Conservation (phyloP, 225 moss, liverwort and hornwort species). For the Rhytidiadelphus loreus region DNA sequence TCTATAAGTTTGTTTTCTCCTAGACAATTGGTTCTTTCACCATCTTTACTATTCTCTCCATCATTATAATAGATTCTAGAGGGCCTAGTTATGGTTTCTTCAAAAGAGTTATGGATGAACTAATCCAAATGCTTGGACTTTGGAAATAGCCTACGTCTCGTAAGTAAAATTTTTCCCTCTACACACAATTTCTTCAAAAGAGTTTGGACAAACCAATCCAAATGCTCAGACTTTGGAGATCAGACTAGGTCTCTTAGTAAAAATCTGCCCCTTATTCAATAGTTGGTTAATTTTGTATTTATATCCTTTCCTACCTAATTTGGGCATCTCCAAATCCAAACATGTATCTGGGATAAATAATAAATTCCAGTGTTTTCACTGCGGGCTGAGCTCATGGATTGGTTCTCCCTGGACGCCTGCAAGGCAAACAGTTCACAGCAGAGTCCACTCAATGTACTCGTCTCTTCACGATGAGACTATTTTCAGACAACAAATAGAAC, state of each 20-base stretch:
- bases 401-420: neutral
- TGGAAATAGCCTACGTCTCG: neutral
- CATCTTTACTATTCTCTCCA: neutral
- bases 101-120: neutral
- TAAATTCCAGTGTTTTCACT: neutral
- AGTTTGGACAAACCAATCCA: neutral
- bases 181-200: neutral
- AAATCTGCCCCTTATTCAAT: neutral
- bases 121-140: neutral
- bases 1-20: neutral
- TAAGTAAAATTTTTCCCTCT: neutral
- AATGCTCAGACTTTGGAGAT: neutral
- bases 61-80: neutral
- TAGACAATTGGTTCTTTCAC: neutral
- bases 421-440: neutral
- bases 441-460: no score
- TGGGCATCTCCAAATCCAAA: neutral
- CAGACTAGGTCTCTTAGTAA: neutral
- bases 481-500: neutral
- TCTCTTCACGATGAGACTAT: no score
- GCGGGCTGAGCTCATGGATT: neutral
- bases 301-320: neutral
- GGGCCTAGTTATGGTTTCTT: neutral
- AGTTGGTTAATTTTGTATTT: neutral
- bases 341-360: neutral